phyloP scores from a whole-genome alignment of 805 yeast species.

The Martiniozyma abietophila region DNA sequence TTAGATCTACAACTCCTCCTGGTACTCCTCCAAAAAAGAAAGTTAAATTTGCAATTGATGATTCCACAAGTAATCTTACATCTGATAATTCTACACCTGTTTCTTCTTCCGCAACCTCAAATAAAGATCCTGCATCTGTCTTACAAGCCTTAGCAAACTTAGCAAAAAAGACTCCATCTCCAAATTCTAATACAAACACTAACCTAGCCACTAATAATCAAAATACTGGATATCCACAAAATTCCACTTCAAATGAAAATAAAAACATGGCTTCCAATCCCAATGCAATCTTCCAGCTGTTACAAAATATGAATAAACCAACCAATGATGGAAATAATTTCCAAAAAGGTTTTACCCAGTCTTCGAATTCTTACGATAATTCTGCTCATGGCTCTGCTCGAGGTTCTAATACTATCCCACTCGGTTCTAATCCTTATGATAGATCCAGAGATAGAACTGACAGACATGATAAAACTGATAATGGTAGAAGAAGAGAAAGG shows the following conservation, averaged over 20 bases:
- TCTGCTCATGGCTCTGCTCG: constrained; percentile 16
- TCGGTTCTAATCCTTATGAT: constrained; percentile 17
- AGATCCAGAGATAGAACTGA: constrained; percentile 25
- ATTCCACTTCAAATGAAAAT: constrained; percentile 12
- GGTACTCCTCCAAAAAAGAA: constrained; percentile 46
- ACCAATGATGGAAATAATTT: constrained; percentile 12
- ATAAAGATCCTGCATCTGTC: constrained; percentile 49
- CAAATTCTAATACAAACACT: constrained; percentile 21
- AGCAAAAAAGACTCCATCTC: constrained; percentile 37
- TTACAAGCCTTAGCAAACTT: constrained; percentile 62
- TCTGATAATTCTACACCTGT: constrained; percentile 4
- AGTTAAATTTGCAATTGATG: constrained; percentile 22
- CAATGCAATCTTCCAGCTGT: constrained; percentile 40
- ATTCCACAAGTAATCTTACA: constrained; percentile 9
- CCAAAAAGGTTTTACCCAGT: too few relatives aligned
- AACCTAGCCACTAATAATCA: constrained; percentile 21
- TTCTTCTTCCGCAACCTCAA: constrained; percentile 16
- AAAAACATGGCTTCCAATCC: too few relatives aligned
- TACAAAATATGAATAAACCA: constrained; percentile 38
- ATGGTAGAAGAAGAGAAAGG: constrained; percentile 43
- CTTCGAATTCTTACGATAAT: constrained; percentile 17
- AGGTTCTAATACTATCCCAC: constrained; percentile 1
- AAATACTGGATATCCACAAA: constrained; percentile 5
- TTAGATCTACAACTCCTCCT: constrained; percentile 61
- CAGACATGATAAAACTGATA: constrained; percentile 13